phyloP scores from a whole-genome alignment of 768 basidiomycete species.

The Cystofilobasidium ferigula region DNA sequence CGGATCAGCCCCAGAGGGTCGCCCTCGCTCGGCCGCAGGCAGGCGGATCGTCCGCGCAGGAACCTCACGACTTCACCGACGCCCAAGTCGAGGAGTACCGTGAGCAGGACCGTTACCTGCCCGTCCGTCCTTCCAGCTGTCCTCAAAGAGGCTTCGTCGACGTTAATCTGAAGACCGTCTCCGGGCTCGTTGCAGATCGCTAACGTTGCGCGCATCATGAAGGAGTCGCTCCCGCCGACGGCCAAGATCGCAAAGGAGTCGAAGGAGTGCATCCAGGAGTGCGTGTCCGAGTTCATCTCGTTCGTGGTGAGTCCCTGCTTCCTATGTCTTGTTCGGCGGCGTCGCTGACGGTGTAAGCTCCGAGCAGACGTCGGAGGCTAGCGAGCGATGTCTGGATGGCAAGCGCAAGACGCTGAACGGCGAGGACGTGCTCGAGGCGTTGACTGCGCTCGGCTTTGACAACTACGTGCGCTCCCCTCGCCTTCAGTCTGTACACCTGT shows the following conservation, averaged over 20 bases:
- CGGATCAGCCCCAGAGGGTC: background rate
- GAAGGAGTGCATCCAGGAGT: constrained; percentile 97
- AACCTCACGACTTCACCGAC: constrained; percentile 62
- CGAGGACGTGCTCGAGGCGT: constrained; percentile 93
- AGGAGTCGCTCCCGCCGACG: constrained; percentile 70
- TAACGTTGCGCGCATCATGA: constrained; percentile 97
- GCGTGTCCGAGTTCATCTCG: constrained; percentile 72
- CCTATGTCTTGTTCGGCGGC: background rate
- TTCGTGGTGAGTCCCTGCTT: constrained; percentile 52
- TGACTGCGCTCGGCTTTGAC: constrained; percentile 65
- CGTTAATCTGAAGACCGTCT: too few species aligned
- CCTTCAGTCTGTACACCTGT: background rate
- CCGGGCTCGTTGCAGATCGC: constrained; percentile 55
- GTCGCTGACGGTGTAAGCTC: background rate
- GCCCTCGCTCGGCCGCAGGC: background rate
- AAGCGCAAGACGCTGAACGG: constrained; percentile 97
- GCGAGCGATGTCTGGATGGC: constrained; percentile 84
- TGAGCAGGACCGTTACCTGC: constrained; percentile 90
- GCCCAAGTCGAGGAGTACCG: constrained; percentile 87
- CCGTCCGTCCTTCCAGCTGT: constrained; percentile 44
- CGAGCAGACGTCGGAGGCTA: constrained; percentile 67
- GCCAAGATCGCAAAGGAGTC: constrained; percentile 98
- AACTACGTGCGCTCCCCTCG: constrained; percentile 12
- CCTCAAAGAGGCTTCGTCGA: too few species aligned
- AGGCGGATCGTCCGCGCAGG: background rate